A percentile compares a stretch with the other conserved stretches of the same genome.
These are phyloP conservation scores for Turritis glabra DNA, from an alignment of 345 rosid genomes.

Conservation along the genomic window DNA sequence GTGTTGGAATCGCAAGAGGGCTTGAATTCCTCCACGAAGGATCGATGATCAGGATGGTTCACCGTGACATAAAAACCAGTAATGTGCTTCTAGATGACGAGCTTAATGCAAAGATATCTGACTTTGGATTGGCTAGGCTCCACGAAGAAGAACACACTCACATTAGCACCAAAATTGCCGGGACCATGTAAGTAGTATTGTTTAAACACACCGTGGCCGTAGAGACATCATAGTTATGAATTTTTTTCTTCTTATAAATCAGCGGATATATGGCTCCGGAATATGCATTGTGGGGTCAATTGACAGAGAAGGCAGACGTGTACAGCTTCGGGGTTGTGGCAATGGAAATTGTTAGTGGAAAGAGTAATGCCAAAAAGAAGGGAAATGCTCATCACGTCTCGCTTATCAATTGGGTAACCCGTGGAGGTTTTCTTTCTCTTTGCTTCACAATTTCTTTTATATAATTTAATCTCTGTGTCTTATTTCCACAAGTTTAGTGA, in stretches of 20 bases:
- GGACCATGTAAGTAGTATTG: constrained; percentile 69
- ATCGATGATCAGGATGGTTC: constrained; percentile 55
- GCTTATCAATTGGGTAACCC: constrained; percentile 48
- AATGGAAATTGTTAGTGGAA: constrained; percentile 48
- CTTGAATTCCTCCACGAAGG: constrained; percentile 61
- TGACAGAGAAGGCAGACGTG: constrained; percentile 52
- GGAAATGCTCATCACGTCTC: constrained; percentile 21
- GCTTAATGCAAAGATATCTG: constrained; percentile 63
- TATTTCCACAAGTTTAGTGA: not conserved
- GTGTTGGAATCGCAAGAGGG: constrained; percentile 66
- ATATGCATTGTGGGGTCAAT: constrained; percentile 45
- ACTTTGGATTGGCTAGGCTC: constrained; percentile 68
- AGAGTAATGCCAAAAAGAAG: constrained; percentile 10
- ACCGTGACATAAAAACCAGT: constrained; percentile 63
- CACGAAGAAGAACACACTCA: constrained; percentile 51
- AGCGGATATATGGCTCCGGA: constrained; percentile 50
- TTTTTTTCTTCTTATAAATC: no score
- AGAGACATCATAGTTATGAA: no score
- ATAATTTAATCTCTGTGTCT: not conserved
- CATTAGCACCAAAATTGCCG: constrained; percentile 59
- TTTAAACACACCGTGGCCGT: no score
- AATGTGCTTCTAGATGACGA: constrained; percentile 55
- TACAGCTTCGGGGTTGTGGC: constrained; percentile 51
- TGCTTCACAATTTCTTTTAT: not conserved
- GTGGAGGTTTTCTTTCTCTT: not conserved